Evolutionary conservation across 2,329 filamentous ascomycete genomes (phyloP), one percentile per base, ranked within the genome.

Genomic region (Neoarthrinium moseri): DNA sequence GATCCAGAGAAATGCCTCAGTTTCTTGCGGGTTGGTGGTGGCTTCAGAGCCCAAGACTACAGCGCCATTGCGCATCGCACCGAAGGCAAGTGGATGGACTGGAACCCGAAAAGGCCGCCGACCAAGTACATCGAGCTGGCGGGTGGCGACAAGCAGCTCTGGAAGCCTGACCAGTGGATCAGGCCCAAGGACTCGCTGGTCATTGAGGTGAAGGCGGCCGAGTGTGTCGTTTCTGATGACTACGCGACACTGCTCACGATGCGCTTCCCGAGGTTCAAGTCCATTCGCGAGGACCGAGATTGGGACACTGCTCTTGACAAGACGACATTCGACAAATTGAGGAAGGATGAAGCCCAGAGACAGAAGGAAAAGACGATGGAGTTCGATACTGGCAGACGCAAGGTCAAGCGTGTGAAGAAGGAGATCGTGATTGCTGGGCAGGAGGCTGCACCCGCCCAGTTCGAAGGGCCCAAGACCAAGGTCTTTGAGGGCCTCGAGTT

Each of bases 1-100:
- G 78, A 83, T 50, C 78, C 83, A 0, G 86, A 89, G 67, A 91
- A 89, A 64, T 95, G 84, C 60, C 88, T 84, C 57, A 96, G 91
- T n/a, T 96, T 99, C 70, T 95, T 91, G 76, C 96, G 94, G 65
- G 94, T 99, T 13, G 94, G 94, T n/a, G 94, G 94, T 43, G 94
- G 94, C 0, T 91, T 97, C 63, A 84, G 81, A 12, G 86, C 83
- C 1, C 82, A 87, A 43, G 94, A 99, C 59, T 97, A 96, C 62
- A 83, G 86, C 0, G 82, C 86, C 47, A 85, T 99, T 36, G 77
- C 83, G 5, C 89, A 95, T 58, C 78, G 83, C 20, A 97, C 92
- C 0, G 88, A 96, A 48, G 91, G 88, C 5, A 96, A 96, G 64
- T 99, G 94, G 94, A 77, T 78, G 11, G 80, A 88, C 24, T 99